Percentiles rank a stretch among this genome's conserved stretches.
Conservation (phyloP, 306 rosid genomes). For the Quercus berberidifolia region DNA sequence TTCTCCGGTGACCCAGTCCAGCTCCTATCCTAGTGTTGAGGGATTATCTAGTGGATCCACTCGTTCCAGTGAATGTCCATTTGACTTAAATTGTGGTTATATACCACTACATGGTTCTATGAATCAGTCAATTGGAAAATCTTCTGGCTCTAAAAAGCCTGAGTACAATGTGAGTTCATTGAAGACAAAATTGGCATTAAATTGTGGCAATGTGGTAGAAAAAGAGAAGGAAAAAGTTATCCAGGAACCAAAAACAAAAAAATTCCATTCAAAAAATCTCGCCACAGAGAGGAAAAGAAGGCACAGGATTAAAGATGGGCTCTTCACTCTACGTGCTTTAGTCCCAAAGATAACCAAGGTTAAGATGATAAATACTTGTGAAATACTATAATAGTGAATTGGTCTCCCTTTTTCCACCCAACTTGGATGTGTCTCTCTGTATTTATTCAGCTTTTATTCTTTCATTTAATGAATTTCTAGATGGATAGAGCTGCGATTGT, state of each 20-base stretch:
- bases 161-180: constrained; percentile 20
- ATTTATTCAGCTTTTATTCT: constrained; percentile 7
- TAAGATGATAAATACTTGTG: constrained; percentile 2
- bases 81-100: constrained; percentile 29
- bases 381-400: neutral
- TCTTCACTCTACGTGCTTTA: constrained; percentile 57
- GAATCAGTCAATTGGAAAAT: constrained; percentile 20
- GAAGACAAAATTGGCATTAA: constrained; percentile 24
- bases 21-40: constrained; percentile 48
- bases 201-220: constrained; percentile 25
- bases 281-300: constrained; percentile 82
- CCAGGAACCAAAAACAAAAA: constrained; percentile 29
- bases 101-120: constrained; percentile 16
- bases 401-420: neutral
- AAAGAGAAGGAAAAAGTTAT: constrained; percentile 22
- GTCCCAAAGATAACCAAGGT: constrained; percentile 92
- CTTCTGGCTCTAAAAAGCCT: constrained; percentile 16
- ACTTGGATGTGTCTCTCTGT: neutral
- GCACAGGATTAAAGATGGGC: constrained; percentile 48
- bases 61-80: constrained; percentile 45
- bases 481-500: constrained; percentile 71
- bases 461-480: constrained; percentile 32
- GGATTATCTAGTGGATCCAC: constrained; percentile 53
- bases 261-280: constrained; percentile 62
- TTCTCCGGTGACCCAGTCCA: constrained; percentile 24